phyloP scores from a whole-genome alignment of 2,329 filamentous ascomycete species.

The Mollisia scopiformis region DNA sequence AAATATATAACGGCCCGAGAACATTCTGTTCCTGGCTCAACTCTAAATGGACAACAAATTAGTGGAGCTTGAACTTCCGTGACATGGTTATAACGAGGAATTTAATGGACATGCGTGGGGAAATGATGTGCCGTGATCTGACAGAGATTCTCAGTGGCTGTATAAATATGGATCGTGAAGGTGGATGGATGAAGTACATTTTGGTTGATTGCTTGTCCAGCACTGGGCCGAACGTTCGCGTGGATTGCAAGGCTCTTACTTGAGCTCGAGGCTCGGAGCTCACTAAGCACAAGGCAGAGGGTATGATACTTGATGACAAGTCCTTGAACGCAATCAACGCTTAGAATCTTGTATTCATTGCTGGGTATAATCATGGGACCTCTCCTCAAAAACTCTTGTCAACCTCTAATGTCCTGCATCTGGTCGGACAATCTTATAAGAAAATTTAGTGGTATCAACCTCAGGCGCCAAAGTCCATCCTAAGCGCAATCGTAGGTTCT shows the following conservation, averaged over 20 bases:
- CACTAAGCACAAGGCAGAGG: neutral
- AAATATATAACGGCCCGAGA: neutral
- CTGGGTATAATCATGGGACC: neutral
- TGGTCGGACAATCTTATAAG: neutral
- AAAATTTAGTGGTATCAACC: neutral
- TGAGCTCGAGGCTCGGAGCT: neutral
- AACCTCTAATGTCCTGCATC: neutral
- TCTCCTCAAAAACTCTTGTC: no score
- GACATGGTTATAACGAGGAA: neutral
- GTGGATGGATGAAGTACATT: neutral
- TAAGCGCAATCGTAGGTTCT: constrained; percentile 85
- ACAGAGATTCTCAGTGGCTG: neutral
- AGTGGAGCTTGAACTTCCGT: neutral
- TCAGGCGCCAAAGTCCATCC: constrained; percentile 80
- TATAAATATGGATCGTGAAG: neutral
- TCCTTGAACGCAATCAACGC: neutral
- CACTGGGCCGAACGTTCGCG: neutral
- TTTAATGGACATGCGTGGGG: neutral
- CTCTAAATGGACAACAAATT: neutral
- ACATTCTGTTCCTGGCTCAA: neutral
- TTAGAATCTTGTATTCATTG: neutral
- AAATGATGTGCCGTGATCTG: neutral
- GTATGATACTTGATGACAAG: no score
- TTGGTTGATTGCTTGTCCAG: neutral
- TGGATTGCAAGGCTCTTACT: neutral